phyloP scores from a whole-genome alignment of 345 rosid genomes.

The Microthlaspi erraticum region DNA sequence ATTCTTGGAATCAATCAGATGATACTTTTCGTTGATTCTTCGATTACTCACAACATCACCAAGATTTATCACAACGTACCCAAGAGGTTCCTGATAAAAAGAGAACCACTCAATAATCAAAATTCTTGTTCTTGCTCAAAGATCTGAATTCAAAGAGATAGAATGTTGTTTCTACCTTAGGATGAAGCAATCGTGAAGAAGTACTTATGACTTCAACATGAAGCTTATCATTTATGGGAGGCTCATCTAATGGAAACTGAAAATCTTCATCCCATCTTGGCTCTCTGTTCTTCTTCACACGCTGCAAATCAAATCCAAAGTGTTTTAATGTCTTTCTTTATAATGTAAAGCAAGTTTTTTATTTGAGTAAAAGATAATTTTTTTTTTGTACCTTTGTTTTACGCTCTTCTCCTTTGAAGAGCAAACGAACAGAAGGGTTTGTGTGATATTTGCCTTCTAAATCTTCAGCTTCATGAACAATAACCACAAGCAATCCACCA shows the following conservation, averaged over 20 bases:
- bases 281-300: constrained; percentile 79
- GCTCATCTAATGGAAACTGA: constrained; percentile 78
- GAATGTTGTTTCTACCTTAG: constrained; percentile 59
- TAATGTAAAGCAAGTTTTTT: not conserved
- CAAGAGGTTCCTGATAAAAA: constrained; percentile 66
- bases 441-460: constrained; percentile 95
- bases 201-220: constrained; percentile 83
- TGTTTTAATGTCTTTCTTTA: constrained; percentile 2
- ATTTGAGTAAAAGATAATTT: not conserved
- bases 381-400: constrained; percentile 67
- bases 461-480: constrained; percentile 92
- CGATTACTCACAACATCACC: constrained; percentile 75
- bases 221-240: constrained; percentile 74
- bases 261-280: constrained; percentile 97
- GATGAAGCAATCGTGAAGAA: constrained; percentile 77
- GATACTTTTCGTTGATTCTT: constrained; percentile 82
- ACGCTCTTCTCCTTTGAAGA: constrained; percentile 84
- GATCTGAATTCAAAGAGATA: not conserved
- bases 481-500: constrained; percentile 86
- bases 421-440: constrained; percentile 75
- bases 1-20: constrained; percentile 87
- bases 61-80: constrained; percentile 64
- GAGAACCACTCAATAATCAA: constrained; percentile 21
- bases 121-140: constrained; percentile 9
- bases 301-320: constrained; percentile 47